These are phyloP conservation scores for Pseudocercospora fuligena DNA, from an alignment of 2,329 filamentous ascomycete genomes.

Conservation along the genomic window DNA sequence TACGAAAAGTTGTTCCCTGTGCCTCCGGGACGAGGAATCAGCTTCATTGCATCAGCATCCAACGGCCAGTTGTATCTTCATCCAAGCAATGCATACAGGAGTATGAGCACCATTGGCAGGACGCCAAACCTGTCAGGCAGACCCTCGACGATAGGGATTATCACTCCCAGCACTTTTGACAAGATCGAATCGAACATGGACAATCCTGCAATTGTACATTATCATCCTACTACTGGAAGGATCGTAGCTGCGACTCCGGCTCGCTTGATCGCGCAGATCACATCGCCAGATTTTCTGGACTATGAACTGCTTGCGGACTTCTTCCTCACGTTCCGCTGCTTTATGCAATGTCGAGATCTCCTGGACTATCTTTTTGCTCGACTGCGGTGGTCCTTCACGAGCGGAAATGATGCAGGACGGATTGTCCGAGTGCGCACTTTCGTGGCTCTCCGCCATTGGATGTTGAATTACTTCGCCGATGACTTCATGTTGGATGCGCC, in stretches of 20 bases:
- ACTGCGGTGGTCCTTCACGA: conserved; percentile 81
- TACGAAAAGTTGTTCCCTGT: conserved; percentile 50
- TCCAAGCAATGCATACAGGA: conserved; percentile 22
- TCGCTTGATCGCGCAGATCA: conserved; percentile 92
- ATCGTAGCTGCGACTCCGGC: conserved; percentile 90
- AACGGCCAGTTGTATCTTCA: conserved; percentile 28
- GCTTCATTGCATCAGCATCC: conserved; percentile 24
- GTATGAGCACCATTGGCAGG: conserved; percentile 14
- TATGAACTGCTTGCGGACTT: conserved; percentile 98
- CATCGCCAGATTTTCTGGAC: conserved; percentile 91
- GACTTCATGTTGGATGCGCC: conserved; percentile 82
- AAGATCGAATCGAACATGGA: conserved; percentile 80
- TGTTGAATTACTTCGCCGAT: conserved; percentile 95
- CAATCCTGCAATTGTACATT: conserved; percentile 80
- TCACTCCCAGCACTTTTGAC: conserved; percentile 76
- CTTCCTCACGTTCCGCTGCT: conserved; percentile 91
- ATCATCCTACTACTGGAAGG: conserved; percentile 70
- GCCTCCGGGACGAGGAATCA: conserved; percentile 39
- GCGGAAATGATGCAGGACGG: conserved; percentile 74
- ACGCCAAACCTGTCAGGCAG: conserved; percentile 18
- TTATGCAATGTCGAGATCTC: conserved; percentile 76
- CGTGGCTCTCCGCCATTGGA: conserved; percentile 94
- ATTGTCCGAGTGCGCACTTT: conserved; percentile 96
- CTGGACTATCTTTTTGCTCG: conserved; percentile 83
- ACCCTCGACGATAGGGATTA: conserved; percentile 24